Base-by-base conservation (phyloP, 371 early-diverging fungal species). In the Mortierella sp. region DNA sequence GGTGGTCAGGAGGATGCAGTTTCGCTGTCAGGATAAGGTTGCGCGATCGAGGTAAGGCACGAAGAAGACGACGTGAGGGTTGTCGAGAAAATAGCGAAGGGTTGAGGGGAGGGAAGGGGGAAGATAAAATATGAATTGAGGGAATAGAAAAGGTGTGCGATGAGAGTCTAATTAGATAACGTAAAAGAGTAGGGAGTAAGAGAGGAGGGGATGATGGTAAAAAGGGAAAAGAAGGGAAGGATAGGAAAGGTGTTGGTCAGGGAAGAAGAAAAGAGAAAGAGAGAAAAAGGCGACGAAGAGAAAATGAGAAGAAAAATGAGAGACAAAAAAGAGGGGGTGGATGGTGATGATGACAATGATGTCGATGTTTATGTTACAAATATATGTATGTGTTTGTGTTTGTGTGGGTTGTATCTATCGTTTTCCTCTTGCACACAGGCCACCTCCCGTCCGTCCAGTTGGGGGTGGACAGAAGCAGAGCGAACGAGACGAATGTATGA, bases 1-100 rank as follows among this genome's bases (percentile, higher is more conserved):
- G 68, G 41, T 68, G 16, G 68, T 65, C 65, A 65, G 68, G 68
- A 68, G 41, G 68, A 68, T 38, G 41, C 68, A 68, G 68, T 68
- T 68, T 68, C 68, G 68, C 51, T 38, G 56, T 68, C 41, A 56
- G 43, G 32, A 56, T 54, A 72, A 24, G 48, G 35, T 41, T 43
- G 58, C 38, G 56, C 27, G 74, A 43, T 27, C 54, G 21, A 72
- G 60, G 18, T 51, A 27, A 51, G 21, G 51, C 51, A 35, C 68
- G 68, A 68, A 41, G 72, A 71, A 24, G 54, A 51, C 3, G 51
- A 18, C 72, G 54, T 12, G 24, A 14, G 51, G 49, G 4, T 21
- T 72, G 29, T 48, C 32, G 16, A 56, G 16, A 56, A 41, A 68
- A 55, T 18, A 41, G 68, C 7, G 58, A 27, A 29, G 41, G 32